A percentile compares a stretch with the other conserved stretches of the same genome.
These are phyloP conservation scores for Penicillium alfredii DNA, from an alignment of 495 filamentous ascomycete species.

Conservation along the genomic window DNA sequence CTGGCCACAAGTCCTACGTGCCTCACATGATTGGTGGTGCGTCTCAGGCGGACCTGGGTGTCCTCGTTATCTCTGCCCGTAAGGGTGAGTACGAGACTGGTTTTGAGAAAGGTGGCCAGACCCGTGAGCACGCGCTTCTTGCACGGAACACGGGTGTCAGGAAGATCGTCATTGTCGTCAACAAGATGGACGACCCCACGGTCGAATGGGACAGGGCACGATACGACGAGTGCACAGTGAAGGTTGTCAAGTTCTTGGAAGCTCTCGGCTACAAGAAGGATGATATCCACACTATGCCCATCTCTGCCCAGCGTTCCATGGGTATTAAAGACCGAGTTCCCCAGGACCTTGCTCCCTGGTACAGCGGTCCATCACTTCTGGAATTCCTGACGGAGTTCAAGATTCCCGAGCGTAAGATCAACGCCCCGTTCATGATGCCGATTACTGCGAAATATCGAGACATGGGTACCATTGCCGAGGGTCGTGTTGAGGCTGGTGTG, in stretches of 20 bases:
- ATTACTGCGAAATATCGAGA: conserved; percentile 92
- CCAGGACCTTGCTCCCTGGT: conserved; percentile 71
- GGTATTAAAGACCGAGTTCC: conserved; percentile 87
- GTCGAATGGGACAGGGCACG: conserved; percentile 92
- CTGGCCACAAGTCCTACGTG: conserved; percentile 94
- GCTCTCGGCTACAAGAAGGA: conserved; percentile 90
- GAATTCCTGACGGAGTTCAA: conserved; percentile 91
- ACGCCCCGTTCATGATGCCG: conserved; percentile 99
- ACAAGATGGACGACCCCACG: conserved; percentile 98
- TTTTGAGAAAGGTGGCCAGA: conserved; percentile 99
- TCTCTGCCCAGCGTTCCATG: conserved; percentile 78
- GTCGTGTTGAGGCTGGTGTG: conserved; percentile 90
- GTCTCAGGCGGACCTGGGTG: conserved; percentile 92
- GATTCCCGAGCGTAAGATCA: conserved; percentile 88
- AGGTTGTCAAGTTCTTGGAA: conserved; percentile 81
- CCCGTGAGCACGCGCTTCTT: conserved; percentile 91
- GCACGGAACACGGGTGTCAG: conserved; percentile 98
- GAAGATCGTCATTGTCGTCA: conserved; percentile 88
- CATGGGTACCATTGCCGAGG: conserved; percentile 96
- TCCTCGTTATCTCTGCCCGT: conserved; percentile 91
- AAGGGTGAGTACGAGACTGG: conserved; percentile 99
- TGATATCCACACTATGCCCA: conserved; percentile 92
- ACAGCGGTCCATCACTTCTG: conserved; percentile 85
- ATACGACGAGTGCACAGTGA: conserved; percentile 87
- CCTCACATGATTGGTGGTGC: conserved; percentile 96